Evolutionary conservation across 768 basidiomycete genomes (phyloP), one percentile per base, ranked within the genome.

Genomic region (Harrya chromipes): DNA sequence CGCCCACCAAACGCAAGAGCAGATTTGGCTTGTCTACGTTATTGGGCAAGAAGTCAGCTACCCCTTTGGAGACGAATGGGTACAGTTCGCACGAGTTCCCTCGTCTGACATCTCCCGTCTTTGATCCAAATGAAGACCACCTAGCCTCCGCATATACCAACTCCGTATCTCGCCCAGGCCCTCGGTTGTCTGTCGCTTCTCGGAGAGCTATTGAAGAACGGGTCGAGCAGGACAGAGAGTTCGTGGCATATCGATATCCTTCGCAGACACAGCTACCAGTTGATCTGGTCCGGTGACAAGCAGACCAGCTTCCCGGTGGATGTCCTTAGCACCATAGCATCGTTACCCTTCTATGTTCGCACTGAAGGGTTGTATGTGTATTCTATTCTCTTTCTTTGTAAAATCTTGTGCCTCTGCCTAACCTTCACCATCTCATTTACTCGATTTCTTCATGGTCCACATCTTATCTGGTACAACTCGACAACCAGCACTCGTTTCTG

Each of bases 231-330:
- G 89, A 90, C 64, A 68, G 80, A 4, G 87, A 91, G 16, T 92
- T 93, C 61, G 83, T 92, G 52, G 87, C 90, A 4, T 91, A 92
- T 64, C 82, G 90, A 35, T 93, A 93, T 66, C 90, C 90, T 7
- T 90, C 89, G 13, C 80, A 75, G 54, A 84, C 87, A 57, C 84
- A 87, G 57, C 56, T 54, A 41, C 81, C 77, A 34, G 60, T 86
- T 54, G 83, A 84, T 62, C 72, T 87, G 36, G 59, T 86, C 48
- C 80, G 76, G 57, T 80, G 62, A 70, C 47, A 29, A 40, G 20
- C 27, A 16, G 24, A 17, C 14, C 21, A 35, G 17, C 20, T 35
- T 40, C 11, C 31, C 14, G 52, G 34, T 26, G 34, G 36, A 44
- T 42, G 47, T 49, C 40, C 23, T 36, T 47, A 27, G 24, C 41